Base-by-base conservation (phyloP, 345 rosid species). In the Linum usitatissimum region DNA sequence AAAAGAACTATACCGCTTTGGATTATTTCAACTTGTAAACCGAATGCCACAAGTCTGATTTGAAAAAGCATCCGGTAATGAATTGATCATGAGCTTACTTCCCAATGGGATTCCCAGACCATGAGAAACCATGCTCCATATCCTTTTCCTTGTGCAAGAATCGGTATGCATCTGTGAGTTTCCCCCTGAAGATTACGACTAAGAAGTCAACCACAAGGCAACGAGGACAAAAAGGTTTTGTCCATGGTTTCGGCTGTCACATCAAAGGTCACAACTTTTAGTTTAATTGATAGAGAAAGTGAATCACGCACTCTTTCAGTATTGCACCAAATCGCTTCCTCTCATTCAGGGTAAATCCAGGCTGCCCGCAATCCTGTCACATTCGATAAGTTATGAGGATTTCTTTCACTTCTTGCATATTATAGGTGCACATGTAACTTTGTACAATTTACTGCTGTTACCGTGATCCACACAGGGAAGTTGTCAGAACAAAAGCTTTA, bases 41-140 rank as follows among this genome's bases (percentile, higher is more conserved):
- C 0, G 5, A 45, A 55, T 55, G 57, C 21, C 3, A 55, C 1
- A 55, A 18, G 30, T 55, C 21, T 9, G 28, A 8, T 55, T 55
- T 19, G 30, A 10, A 19, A 19, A 55, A 9, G 30, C n/a, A 45
- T 45, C 17, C 1, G 51, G 51, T 45, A 45, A 34, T 34, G 38
- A 45, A 45, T 15, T 45, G 51, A 5, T 45, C 38, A 45, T 45
- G 1, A 10, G 14, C 51, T 77, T 86, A 91, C 97, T 88, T 91
- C 68, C 96, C 97, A 66, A 91, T 77, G 15, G 96, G 96, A 67
- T 88, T 45, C 53, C 97, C 96, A 9, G 90, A 91, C 96, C 97
- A 89, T 56, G 98, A 92, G 79, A 93, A 93, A 66, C 99, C 99
- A 66, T 73, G 53, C 12, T 87, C 97, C 91, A 79, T 84, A 78